Evolutionary conservation across 352 stramenopile genomes (phyloP).

Genomic region (Nothophytophthora sp.): DNA sequence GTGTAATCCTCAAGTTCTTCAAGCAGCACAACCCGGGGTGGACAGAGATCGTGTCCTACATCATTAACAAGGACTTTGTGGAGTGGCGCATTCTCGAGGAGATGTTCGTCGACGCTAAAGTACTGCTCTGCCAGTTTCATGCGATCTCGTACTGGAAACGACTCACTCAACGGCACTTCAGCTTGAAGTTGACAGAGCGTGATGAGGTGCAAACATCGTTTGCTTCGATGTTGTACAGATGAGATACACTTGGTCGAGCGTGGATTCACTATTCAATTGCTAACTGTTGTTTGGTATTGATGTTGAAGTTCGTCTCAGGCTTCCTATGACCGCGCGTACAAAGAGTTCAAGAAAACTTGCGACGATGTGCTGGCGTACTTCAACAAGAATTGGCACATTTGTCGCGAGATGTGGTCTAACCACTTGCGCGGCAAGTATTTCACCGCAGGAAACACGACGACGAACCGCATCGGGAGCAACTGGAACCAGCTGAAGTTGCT

Average conservation of each 20-base stretch:
- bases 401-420: conserved; percentile 18
- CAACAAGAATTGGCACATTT: conserved; percentile 9
- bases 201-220: conserved; percentile 4
- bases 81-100: conserved; percentile 6
- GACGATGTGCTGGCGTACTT: conserved; percentile 4
- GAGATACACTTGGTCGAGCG: no score
- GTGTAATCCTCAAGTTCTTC: background rate
- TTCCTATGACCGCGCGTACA: no score
- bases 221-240: conserved; percentile 6
- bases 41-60: no score
- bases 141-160: conserved; percentile 9
- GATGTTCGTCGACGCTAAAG: background rate
- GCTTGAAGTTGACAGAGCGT: conserved; percentile 9
- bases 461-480: conserved; percentile 24
- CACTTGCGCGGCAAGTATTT: conserved; percentile 7
- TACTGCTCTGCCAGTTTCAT: conserved; percentile 10
- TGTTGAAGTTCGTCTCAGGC: no score
- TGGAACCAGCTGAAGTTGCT: conserved; percentile 23
- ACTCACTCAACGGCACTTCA: background rate
- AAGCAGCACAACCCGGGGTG: background rate
- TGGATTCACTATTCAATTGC: no score
- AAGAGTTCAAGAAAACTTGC: no score
- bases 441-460: conserved; percentile 17
- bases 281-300: background rate
- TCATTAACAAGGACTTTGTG: conserved; percentile 19